Evolutionary conservation across 345 rosid species (phyloP).

Genomic region (Linum usitatissimum): DNA sequence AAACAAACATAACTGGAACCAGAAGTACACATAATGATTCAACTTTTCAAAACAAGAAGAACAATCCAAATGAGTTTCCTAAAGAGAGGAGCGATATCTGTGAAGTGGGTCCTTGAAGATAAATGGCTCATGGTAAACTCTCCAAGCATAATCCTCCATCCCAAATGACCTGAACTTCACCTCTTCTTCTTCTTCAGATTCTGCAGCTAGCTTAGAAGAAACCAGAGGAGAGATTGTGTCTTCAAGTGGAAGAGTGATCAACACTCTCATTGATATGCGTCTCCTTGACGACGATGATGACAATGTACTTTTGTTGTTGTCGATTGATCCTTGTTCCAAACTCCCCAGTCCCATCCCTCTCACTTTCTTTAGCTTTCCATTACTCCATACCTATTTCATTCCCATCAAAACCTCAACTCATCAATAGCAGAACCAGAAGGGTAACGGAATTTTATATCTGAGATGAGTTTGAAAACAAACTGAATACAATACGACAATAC

Average conservation of each 20-base stretch:
- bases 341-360: constrained; percentile 42
- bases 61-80: constrained; percentile 1
- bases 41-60: not conserved
- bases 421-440: not conserved
- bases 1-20: not conserved
- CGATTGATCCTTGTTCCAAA: constrained; percentile 17
- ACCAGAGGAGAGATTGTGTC: constrained; percentile 40
- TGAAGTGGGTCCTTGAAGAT: constrained; percentile 61
- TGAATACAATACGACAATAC: no score
- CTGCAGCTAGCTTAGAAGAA: constrained; percentile 9
- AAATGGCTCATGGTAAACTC: constrained; percentile 54
- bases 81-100: constrained; percentile 26
- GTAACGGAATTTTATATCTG: no score
- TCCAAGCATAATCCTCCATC: constrained; percentile 82
- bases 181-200: constrained; percentile 13
- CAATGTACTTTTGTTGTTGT: constrained; percentile 9
- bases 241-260: constrained; percentile 50
- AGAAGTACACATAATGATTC: not conserved
- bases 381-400: constrained; percentile 64
- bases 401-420: no score
- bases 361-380: constrained; percentile 63
- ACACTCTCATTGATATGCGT: constrained; percentile 41
- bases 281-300: not conserved
- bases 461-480: no score
- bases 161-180: constrained; percentile 36